A percentile compares a stretch with the other conserved stretches of the same genome.
phyloP scores from a whole-genome alignment of 2,329 filamentous ascomycete genomes.

The Ophiognomonia clavigignenti-juglandacearum region DNA sequence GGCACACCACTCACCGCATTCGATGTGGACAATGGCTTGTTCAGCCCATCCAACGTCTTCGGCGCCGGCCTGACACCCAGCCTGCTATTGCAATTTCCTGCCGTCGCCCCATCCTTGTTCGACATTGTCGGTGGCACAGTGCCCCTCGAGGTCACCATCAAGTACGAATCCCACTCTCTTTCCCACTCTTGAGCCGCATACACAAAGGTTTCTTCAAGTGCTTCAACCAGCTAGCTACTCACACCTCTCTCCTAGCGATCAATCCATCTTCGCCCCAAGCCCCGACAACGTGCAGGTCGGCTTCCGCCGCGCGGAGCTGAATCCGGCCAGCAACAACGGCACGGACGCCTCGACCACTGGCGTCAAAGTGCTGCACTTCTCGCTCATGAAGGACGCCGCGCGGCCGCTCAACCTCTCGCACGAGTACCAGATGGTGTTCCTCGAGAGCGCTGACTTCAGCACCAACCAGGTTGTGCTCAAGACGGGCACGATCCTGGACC shows the following conservation, averaged over 20 bases:
- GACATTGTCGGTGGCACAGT: conserved; percentile 37
- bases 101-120: conserved; percentile 36
- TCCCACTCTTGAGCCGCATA: conserved; percentile 2
- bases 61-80: conserved; percentile 49
- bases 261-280: conserved; percentile 54
- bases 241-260: conserved; percentile 30
- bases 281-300: conserved; percentile 46
- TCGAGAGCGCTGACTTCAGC: conserved; percentile 41
- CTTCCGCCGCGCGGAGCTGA: conserved; percentile 56
- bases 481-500: conserved; percentile 46
- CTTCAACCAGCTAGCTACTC: background rate
- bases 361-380: conserved; percentile 59
- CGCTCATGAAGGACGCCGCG: conserved; percentile 45
- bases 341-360: conserved; percentile 47
- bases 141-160: conserved; percentile 51
- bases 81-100: conserved; percentile 43
- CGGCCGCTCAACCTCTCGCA: conserved; percentile 54
- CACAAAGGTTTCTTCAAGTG: background rate
- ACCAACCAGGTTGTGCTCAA: conserved; percentile 51
- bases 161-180: too few relatives aligned
- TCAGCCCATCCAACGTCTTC: conserved; percentile 47
- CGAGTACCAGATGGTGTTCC: conserved; percentile 54
- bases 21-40: conserved; percentile 37
- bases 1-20: conserved; percentile 34
- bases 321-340: conserved; percentile 43